Evolutionary conservation across 177 flowering plant genomes (phyloP).

Genomic region (Vitis hybrid): DNA sequence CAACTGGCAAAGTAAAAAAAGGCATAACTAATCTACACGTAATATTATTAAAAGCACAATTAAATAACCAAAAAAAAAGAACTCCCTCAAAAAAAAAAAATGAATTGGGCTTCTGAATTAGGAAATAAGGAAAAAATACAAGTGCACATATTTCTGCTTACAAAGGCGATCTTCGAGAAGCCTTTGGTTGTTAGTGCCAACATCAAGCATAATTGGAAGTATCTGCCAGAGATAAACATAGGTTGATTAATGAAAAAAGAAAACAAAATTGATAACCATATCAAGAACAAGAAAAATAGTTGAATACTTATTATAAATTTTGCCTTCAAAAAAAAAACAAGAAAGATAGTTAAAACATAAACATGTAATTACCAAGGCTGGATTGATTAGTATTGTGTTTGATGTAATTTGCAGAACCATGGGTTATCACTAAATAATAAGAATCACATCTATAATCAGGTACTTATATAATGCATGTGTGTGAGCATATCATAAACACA

Average conservation of each 20-base stretch:
- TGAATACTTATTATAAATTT: too few relatives aligned
- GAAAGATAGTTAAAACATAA: too few relatives aligned
- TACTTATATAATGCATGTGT: too few relatives aligned
- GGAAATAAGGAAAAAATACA: not conserved
- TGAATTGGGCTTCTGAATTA: not conserved
- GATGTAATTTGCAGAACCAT: too few relatives aligned
- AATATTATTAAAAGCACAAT: not conserved
- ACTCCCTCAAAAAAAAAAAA: not conserved
- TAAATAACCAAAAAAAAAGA: too few relatives aligned
- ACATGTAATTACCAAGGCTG: too few relatives aligned
- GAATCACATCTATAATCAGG: too few relatives aligned
- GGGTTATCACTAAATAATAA: too few relatives aligned
- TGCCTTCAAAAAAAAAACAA: too few relatives aligned
- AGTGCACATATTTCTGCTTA: conserved; percentile 40
- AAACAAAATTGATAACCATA: not conserved
- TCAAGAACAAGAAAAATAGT: too few relatives aligned
- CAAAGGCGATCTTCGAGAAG: conserved; percentile 90
- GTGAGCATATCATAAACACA: too few relatives aligned
- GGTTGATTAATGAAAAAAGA: conserved; percentile 12
- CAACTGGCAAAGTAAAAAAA: not conserved
- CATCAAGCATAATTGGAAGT: conserved; percentile 98
- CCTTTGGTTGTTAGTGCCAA: conserved; percentile 88
- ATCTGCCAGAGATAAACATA: conserved; percentile 44
- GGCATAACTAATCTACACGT: not conserved
- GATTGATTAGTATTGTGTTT: too few relatives aligned